Evolutionary conservation across 2,329 filamentous ascomycete species (phyloP), one percentile per base, ranked within the genome.

Genomic region (Claviceps capensis): DNA sequence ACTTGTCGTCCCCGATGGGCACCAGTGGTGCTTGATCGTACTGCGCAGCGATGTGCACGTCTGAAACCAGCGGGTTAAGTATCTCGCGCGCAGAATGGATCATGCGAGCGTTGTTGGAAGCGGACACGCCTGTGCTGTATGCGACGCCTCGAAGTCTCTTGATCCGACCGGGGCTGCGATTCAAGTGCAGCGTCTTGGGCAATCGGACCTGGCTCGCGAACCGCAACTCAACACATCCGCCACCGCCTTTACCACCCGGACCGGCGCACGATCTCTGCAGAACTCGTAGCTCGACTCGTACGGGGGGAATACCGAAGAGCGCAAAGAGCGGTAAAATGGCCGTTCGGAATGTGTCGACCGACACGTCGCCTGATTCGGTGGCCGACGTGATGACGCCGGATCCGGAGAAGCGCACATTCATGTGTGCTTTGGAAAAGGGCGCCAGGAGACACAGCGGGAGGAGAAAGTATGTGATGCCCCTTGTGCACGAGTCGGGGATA

Each of bases 131-230:
- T 1, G 88, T 89, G 52, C 86, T 86, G 69, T 97, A 98, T 47
- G 93, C 90, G 44, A 98, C 93, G 54, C 93, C 93, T 52, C 91
- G 79, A 58, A 98, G 86, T 59, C 83, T 82, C 76, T 89, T 91
- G 61, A 98, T 85, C 52, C 87, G 77, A 7, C 93, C 93, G 0
- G 90, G 82, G 56, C 81, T 86, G 60, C 94, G 77, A 65, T 84
- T 77, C 52, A 96, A 70, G 68, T 98, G 93, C 64, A 98, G 73
- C 40, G 93, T 98, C 73, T 95, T 95, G 11, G 93, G 93, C 49
- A 97, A 73, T 40, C 91, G 82, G 13, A 98, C 85, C 69, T 98
- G 93, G 66, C 91, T 90, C 19, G 87, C 89, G 64, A 97, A 97
- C 7, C 90, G 78, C 53, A 98, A 72, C 68, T 96, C 90, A n/a